These are phyloP conservation scores for Linaria vulgaris DNA, from an alignment of 257 asterid genomes.

Conservation along the genomic window DNA sequence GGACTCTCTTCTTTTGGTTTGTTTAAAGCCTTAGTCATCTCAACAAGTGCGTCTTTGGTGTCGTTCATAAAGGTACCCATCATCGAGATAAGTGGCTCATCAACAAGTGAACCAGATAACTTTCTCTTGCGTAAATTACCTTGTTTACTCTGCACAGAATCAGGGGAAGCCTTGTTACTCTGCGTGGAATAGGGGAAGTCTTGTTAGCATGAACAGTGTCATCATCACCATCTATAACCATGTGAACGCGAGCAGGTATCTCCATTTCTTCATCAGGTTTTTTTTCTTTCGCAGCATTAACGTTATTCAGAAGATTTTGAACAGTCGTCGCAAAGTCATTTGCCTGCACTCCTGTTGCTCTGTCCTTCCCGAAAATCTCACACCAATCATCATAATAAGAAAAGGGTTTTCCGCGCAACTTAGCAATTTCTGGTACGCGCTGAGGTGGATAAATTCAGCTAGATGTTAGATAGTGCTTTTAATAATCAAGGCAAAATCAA, in stretches of 20 bases:
- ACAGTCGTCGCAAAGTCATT: background rate
- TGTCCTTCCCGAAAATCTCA: slow-evolving; percentile 7
- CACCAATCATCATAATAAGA: slow-evolving; percentile 12
- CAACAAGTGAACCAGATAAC: background rate
- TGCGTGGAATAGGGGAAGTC: background rate
- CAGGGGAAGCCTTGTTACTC: background rate
- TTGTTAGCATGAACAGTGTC: background rate
- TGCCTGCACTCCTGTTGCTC: slow-evolving; percentile 1
- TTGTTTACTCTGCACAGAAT: background rate
- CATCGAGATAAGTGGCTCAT: background rate
- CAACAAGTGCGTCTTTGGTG: background rate
- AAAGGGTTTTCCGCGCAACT: background rate
- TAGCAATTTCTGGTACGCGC: background rate
- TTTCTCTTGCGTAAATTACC: background rate
- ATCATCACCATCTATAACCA: background rate
- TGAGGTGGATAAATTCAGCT: background rate
- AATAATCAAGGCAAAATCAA: background rate
- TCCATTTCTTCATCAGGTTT: background rate
- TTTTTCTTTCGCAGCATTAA: background rate
- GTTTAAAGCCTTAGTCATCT: background rate
- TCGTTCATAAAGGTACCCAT: background rate
- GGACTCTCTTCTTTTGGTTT: background rate
- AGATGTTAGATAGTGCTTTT: background rate
- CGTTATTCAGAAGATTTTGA: too few species aligned
- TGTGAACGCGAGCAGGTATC: background rate